Evolutionary conservation across 2,329 filamentous ascomycete genomes (phyloP), one percentile per base, ranked within the genome.

Genomic region (Rutstroemia sp.): DNA sequence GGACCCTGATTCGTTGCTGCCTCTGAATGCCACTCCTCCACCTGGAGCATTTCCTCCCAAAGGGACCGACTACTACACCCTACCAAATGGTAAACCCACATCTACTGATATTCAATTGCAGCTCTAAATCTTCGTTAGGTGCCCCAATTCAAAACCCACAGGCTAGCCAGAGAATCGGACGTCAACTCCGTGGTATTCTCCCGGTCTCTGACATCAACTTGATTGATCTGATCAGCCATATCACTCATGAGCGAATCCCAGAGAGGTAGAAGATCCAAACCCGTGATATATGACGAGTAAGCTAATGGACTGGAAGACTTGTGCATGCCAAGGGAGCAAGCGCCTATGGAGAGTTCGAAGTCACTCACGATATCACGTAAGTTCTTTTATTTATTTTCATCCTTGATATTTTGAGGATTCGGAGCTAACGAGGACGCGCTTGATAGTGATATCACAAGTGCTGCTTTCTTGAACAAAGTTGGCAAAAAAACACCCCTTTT

Each of bases 401-500:
- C 12, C 2, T 34, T 34, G 30, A 34, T 34, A 34, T 3, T 34
- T 34, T 34, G 4, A 9, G 12, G 10, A 4, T 9, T 2, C 30
- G 12, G 30, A 5, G 30, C 30, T 34, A 9, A 34, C 4, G 25
- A 12, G 12, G 4, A 34, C 3, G 30, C 12, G 12, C 10, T 12
- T 34, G 12, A 3, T 34, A 34, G 30, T 21, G 66, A 72, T 48
- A 73, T 79, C 50, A 78, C 83, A 66, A 77, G 74, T 64, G 73
- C 79, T 56, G 46, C 25, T n/a, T 34, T 49, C 16, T 23, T 49
- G 3, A 30, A 19, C 16, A n/a, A 34, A 49, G 74, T 80, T 49
- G 86, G 85, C 61, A 88, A 88, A 73, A 79, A 80, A 68, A 88
- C 83, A 39, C 71, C 86, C 58, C 77, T 83, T 1, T 23, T 58